A percentile compares a stretch with the other conserved stretches of the same genome.
phyloP scores from a whole-genome alignment of 78 protist species.

The Dictyostelium capitatum region DNA sequence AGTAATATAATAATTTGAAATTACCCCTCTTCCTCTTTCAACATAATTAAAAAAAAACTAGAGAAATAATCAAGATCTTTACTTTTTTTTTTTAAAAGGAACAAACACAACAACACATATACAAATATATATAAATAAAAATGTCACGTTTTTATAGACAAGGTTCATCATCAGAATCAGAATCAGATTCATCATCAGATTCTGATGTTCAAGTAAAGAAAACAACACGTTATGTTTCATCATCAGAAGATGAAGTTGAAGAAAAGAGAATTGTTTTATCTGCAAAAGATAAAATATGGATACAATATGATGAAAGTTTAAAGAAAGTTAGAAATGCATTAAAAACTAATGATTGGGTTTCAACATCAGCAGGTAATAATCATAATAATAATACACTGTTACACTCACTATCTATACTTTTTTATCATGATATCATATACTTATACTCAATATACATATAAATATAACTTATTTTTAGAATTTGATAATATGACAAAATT shows the following conservation, averaged over 20 bases:
- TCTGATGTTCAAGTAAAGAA: slow-evolving; percentile 51
- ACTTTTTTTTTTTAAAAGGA: background rate
- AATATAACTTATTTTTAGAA: slow-evolving; percentile 36
- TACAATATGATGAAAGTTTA: slow-evolving; percentile 54
- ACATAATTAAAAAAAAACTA: too few species aligned
- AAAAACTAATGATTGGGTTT: slow-evolving; percentile 81
- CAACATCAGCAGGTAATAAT: background rate
- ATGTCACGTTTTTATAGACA: slow-evolving; percentile 73
- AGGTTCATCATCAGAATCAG: slow-evolving; percentile 61
- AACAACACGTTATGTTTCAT: slow-evolving; percentile 23
- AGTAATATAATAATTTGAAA: too few species aligned
- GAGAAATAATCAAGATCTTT: too few species aligned
- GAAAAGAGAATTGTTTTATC: slow-evolving; percentile 76
- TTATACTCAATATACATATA: background rate
- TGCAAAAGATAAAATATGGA: slow-evolving; percentile 61
- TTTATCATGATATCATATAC: too few species aligned
- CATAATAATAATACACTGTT: too few species aligned
- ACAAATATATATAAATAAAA: background rate
- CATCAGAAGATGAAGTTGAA: slow-evolving; percentile 78
- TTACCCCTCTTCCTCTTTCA: too few species aligned
- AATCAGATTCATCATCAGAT: slow-evolving; percentile 51
- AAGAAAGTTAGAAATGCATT: slow-evolving; percentile 42
- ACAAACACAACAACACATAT: background rate
- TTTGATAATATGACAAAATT: slow-evolving; percentile 63
- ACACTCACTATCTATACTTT: too few species aligned